Percentiles rank a stretch among this genome's conserved stretches.
phyloP scores from a whole-genome alignment of 805 yeast genomes.

The Lachancea lanzarotensis region DNA sequence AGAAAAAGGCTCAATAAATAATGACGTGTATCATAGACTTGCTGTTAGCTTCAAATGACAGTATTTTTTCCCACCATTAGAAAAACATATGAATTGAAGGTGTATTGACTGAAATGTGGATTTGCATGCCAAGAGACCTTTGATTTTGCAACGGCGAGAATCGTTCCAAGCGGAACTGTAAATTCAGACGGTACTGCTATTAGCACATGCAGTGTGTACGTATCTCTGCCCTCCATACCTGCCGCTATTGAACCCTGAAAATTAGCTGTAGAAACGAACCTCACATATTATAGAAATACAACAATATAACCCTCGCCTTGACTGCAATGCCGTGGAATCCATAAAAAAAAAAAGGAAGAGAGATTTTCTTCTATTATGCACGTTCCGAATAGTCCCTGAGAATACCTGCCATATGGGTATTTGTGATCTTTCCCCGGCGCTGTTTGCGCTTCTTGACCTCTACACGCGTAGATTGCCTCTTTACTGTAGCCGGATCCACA shows the following conservation, averaged over 20 bases:
- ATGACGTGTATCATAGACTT: conserved; percentile 4
- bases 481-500: conserved; percentile 93
- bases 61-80: neutral
- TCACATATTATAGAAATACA: too few relatives aligned
- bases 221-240: too few relatives aligned
- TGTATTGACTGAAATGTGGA: too few relatives aligned
- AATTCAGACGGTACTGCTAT: too few relatives aligned
- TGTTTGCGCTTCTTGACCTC: conserved; percentile 85
- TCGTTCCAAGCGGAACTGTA: too few relatives aligned
- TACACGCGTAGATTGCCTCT: conserved; percentile 48
- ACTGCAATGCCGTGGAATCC: too few relatives aligned
- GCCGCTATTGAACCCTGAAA: too few relatives aligned
- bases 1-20: neutral
- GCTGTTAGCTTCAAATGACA: neutral
- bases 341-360: neutral
- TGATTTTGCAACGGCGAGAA: too few relatives aligned
- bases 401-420: conserved; percentile 93
- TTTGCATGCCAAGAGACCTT: too few relatives aligned
- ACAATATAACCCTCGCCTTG: too few relatives aligned
- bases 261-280: too few relatives aligned
- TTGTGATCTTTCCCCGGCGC: conserved; percentile 89
- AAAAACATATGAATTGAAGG: neutral
- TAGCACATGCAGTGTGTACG: too few relatives aligned
- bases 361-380: conserved; percentile 15
- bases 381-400: conserved; percentile 67